Base-by-base conservation (phyloP, 2,329 filamentous ascomycete genomes). In the Arthrobotrys musiformis region DNA sequence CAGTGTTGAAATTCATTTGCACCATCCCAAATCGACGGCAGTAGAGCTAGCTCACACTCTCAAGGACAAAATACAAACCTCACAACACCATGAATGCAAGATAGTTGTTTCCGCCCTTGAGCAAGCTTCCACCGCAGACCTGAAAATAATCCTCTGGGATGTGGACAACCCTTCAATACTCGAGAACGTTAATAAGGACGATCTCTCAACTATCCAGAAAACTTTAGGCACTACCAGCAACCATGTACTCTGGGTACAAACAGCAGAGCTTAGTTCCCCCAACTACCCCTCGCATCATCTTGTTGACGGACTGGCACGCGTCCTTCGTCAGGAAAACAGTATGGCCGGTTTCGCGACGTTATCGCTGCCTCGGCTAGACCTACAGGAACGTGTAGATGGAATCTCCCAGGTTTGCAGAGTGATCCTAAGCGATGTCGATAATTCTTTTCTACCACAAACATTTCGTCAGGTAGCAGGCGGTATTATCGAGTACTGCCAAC, bases 121-220 rank as follows among this genome's bases (percentile, higher is more conserved):
- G n/a, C n/a, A n/a, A n/a, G n/a, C n/a, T n/a, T n/a, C n/a, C n/a
- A n/a, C n/a, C n/a, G n/a, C n/a, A n/a, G 37, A 66, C 11, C 11
- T 73, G 7, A 73, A 62, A 30, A 60, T 73, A 19, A 40, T 73
- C 30, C 50, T 73, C 8, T 73, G 69, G 69, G 69, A 73, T 24
- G 19, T 66, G 0, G 60, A 50, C 26, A 48, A 22, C 17, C 5
- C 37, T 13, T 60, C 69, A 7, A 28, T 48, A 42, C 22, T 64
- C 5, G 48, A 35, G 8, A 60, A 40, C 15, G 7, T 66, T 8
- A 30, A n/a, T 19, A n/a, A 60, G 5, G 37, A 58, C 1, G 19
- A 13, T n/a, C 60, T 73, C 4, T 9, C n/a, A 7, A 22, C 50
- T 11, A 15, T 73, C 2, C 35, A 66, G 33, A 58, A 15, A 2